Base-by-base conservation (phyloP, 108 stramenopile species). In the Fragilaria crotonensis region DNA sequence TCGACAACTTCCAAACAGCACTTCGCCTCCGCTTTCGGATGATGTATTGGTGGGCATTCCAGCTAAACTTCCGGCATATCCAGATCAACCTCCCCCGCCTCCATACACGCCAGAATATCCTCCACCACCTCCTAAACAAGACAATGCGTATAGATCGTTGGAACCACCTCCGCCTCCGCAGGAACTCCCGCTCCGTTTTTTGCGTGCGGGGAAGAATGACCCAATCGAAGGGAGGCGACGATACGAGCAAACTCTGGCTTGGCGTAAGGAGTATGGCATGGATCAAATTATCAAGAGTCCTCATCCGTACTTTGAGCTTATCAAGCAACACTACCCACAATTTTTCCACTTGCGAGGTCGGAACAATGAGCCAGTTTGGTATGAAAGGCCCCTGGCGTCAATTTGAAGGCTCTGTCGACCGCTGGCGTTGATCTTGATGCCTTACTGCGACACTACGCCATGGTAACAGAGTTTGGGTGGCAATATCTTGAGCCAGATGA, bases 381-480 rank as follows among this genome's bases (percentile, higher is more conserved):
- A 72, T 57, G 88, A 90, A 58, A 54, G 62, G 44, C 88, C 88
- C 71, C 83, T 47, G 75, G 80, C 29, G 80, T 83, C 1, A 69
- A 90, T 54, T 44, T 90, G 22, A 56, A 68, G 52, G 84, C 79
- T 7, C 29, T 90, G 32, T 32, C 57, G 30, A 31, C 48, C 11
- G 77, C 75, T 9, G 83, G 83, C 1, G 53, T 90, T 5, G 48
- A 31, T 11, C 27, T 86, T 20, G 63, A 79, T 2, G 44, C 66
- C 18, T 45, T 90, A 33, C 54, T 90, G 5, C 75, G 70, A 11
- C 84, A 90, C 54, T 90, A 85, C 57, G 73, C 77, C 64, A 79
- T 84, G 70, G 65, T 81, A 4, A 78, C 76, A 1, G 88, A 90
- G 63, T 83, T 76, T 58, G 72, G 73, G 54, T 90, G 88, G 88